A percentile compares a stretch with the other conserved stretches of the same genome.
Evolutionary conservation across 2,329 filamentous ascomycete genomes (phyloP).

Genomic region (Hypocreales sp.): DNA sequence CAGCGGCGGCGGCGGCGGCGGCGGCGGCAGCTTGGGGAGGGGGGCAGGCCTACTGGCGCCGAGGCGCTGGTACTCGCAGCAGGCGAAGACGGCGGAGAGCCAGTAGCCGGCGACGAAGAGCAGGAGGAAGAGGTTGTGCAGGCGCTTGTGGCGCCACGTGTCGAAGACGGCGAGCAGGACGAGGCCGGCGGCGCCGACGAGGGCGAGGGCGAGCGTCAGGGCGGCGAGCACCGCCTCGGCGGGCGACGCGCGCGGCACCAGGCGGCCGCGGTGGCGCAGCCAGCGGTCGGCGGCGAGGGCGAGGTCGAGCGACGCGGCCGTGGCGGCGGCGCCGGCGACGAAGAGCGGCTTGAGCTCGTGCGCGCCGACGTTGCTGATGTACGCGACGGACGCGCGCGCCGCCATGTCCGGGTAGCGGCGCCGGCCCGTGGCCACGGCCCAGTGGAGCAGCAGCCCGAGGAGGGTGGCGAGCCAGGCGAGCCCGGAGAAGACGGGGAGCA

Average conservation of each 20-base stretch:
- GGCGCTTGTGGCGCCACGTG: constrained; percentile 46
- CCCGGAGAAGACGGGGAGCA: constrained; percentile 55
- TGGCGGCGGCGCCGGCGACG: constrained; percentile 54
- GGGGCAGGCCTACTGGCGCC: constrained; percentile 44
- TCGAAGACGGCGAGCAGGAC: constrained; percentile 80
- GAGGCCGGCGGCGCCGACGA: constrained; percentile 64
- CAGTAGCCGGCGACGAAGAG: constrained; percentile 82
- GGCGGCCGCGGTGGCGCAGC: constrained; percentile 66
- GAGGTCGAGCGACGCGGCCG: constrained; percentile 66
- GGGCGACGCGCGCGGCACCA: constrained; percentile 54
- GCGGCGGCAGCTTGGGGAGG: no score
- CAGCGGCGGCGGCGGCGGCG: neutral
- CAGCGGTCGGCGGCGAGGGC: constrained; percentile 71
- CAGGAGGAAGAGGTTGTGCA: constrained; percentile 64
- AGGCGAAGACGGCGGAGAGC: constrained; percentile 73
- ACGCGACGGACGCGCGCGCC: constrained; percentile 44
- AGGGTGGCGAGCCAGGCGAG: constrained; percentile 52
- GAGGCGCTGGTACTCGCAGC: constrained; percentile 77
- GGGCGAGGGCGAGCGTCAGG: constrained; percentile 50
- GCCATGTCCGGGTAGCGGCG: constrained; percentile 47
- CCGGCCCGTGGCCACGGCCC: constrained; percentile 41
- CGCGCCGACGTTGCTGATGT: constrained; percentile 54
- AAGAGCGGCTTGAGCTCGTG: constrained; percentile 58
- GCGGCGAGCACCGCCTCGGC: constrained; percentile 47
- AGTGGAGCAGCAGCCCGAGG: constrained; percentile 54